Evolutionary conservation across 139 green algal genomes (phyloP).

Genomic region (Desmodesmus armatus): DNA sequence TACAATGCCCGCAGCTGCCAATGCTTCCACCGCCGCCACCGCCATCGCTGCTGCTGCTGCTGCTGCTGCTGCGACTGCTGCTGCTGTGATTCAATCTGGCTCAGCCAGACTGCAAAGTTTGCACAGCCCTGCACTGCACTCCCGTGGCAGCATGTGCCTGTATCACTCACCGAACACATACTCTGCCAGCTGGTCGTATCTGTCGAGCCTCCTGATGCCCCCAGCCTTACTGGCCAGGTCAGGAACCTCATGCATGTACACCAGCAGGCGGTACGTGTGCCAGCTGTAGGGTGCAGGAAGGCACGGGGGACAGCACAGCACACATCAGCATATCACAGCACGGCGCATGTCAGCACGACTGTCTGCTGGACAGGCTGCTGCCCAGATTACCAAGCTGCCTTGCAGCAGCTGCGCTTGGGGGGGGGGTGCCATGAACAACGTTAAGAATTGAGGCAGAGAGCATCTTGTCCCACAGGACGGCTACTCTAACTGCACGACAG

Average conservation of each 20-base stretch:
- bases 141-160: too few relatives aligned
- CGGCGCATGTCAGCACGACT: background rate
- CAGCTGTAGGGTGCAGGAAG: background rate
- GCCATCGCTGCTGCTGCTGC: background rate
- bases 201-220: constrained; percentile 11
- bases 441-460: too few relatives aligned
- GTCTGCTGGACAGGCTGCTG: too few relatives aligned
- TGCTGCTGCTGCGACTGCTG: background rate
- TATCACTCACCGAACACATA: constrained; percentile 12
- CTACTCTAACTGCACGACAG: too few relatives aligned
- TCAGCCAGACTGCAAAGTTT: background rate
- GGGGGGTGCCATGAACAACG: too few relatives aligned
- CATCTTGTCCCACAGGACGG: too few relatives aligned
- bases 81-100: background rate
- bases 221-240: constrained; percentile 26
- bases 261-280: constrained; percentile 27
- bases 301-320: background rate
- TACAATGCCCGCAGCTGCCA: background rate
- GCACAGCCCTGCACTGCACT: background rate
- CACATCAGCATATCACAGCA: background rate
- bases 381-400: too few relatives aligned
- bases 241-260: constrained; percentile 36
- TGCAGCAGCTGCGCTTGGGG: too few relatives aligned
- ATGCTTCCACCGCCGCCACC: background rate
- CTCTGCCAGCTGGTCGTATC: constrained; percentile 24